Conservation (phyloP, 305 asterid species). For the Solanum hybrid region DNA sequence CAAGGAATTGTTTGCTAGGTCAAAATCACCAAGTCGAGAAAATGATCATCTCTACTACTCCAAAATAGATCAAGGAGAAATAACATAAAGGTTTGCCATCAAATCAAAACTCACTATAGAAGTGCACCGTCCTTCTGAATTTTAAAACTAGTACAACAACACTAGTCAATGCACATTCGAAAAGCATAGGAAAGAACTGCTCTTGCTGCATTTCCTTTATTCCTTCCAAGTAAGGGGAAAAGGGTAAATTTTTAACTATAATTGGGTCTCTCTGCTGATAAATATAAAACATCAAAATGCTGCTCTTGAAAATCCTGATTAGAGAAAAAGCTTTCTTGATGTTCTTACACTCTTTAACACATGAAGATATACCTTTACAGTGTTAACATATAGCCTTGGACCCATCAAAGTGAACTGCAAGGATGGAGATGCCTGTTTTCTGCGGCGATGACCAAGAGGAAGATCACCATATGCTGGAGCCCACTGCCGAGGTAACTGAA, state of each 20-base stretch:
- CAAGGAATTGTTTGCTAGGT: not conserved
- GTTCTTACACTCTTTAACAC: not conserved
- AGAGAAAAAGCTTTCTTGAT: not conserved
- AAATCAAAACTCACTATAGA: not conserved
- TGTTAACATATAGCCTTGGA: conserved; percentile 86
- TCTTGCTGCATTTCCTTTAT: not conserved
- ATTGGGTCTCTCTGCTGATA: not conserved
- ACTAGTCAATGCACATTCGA: not conserved
- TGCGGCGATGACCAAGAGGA: conserved; percentile 68
- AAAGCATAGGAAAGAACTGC: not conserved
- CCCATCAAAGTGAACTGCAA: conserved; percentile 78
- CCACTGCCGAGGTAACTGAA: conserved; percentile 91
- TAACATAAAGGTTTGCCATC: not conserved
- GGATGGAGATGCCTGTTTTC: conserved; percentile 67
- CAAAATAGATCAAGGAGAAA: not conserved
- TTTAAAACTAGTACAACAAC: not conserved
- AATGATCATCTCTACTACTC: not conserved
- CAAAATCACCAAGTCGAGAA: not conserved
- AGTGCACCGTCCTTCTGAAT: not conserved
- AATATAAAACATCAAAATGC: not conserved
- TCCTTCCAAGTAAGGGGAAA: not conserved
- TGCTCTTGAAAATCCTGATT: not conserved
- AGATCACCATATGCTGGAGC: conserved; percentile 89
- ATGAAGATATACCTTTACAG: conserved; percentile 47
- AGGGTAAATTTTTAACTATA: not conserved